These are phyloP conservation scores for Paramecium pentaurelia DNA, from an alignment of 73 alveolate genomes.

Conservation along the genomic window DNA sequence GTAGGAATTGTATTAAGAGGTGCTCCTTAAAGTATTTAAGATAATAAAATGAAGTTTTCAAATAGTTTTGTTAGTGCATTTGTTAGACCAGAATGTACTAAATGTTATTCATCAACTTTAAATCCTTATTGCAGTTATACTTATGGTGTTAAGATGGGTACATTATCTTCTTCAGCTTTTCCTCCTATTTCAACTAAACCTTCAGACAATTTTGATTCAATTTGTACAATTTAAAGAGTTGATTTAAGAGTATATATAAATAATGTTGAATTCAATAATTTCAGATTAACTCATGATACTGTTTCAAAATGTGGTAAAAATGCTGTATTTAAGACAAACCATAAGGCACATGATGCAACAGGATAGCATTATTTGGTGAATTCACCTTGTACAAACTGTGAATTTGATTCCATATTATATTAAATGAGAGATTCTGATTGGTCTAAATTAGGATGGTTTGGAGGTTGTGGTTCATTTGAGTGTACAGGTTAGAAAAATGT, in stretches of 20 bases:
- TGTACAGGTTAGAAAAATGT: slow-evolving; percentile 57
- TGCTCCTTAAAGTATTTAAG: not conserved
- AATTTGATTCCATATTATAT: slow-evolving; percentile 13
- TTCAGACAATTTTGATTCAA: not conserved
- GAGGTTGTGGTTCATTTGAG: slow-evolving; percentile 62
- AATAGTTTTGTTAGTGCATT: not conserved
- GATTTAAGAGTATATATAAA: slow-evolving; percentile 41
- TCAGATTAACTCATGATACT: not conserved
- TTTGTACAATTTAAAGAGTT: slow-evolving; percentile 11
- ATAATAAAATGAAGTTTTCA: not conserved
- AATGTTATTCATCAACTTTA: not conserved
- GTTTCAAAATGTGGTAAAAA: slow-evolving; percentile 29
- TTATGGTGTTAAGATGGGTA: slow-evolving; percentile 12
- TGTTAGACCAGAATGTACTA: not conserved
- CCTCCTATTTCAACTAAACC: slow-evolving; percentile 20
- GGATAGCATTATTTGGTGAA: slow-evolving; percentile 36
- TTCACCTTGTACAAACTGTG: slow-evolving; percentile 33
- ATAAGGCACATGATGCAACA: slow-evolving; percentile 34
- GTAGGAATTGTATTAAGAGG: not conserved
- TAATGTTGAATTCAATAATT: slow-evolving; percentile 47
- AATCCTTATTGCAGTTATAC: not conserved
- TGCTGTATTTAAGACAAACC: not conserved
- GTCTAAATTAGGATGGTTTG: slow-evolving; percentile 54
- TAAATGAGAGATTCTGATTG: slow-evolving; percentile 13
- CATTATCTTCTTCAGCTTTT: not conserved